Evolutionary conservation across 345 rosid species (phyloP), one percentile per base, ranked within the genome.

Genomic region (Sapria himalayana): DNA sequence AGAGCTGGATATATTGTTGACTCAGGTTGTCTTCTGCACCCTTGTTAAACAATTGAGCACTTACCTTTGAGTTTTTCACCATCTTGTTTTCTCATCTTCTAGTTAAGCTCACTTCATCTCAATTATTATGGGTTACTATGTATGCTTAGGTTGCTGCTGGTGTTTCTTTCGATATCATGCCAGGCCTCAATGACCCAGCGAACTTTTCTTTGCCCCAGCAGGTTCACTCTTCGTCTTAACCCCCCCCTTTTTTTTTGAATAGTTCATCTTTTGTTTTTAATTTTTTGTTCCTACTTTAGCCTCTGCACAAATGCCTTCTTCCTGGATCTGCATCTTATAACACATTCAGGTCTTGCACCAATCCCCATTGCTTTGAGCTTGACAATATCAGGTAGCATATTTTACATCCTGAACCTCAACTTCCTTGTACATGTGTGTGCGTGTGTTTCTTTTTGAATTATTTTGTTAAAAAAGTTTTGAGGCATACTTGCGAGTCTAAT

Each of bases 301-400:
- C 95, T 47, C 59, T 91, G 60, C 60, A 84, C 50, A 67, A 78
- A 60, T 82, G 95, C 61, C 93, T 89, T 57, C 73, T 84, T 56
- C 93, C 99, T 37, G 85, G 86, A 54, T 71, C 99, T 37, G 68
- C 85, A 29, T 54, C 70, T 19, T 89, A 71, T 63, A 77, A 77
- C 76, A 79, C 93, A 18, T 84, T 84, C 43, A 71, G 81, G 48
- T 80, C 95, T 29, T 77, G 92, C 51, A 77, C 93, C 39, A 80
- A 84, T 66, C 95, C 95, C 54, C 99, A 91, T 59, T 74, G 75
- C 37, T 91, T 91, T 66, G 95, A 80, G 67, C 56, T 91, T 45
- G 99, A 91, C 43, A 62, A 64, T 45, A 39, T 80, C 60, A 73
- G 81, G 99, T 78, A 54, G 58, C 37, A 44, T 20, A 44, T n/a